Percentiles rank a stretch among this genome's conserved stretches.
phyloP scores from a whole-genome alignment of 2,329 filamentous ascomycete species.

The Fusarium solani-melongenae region DNA sequence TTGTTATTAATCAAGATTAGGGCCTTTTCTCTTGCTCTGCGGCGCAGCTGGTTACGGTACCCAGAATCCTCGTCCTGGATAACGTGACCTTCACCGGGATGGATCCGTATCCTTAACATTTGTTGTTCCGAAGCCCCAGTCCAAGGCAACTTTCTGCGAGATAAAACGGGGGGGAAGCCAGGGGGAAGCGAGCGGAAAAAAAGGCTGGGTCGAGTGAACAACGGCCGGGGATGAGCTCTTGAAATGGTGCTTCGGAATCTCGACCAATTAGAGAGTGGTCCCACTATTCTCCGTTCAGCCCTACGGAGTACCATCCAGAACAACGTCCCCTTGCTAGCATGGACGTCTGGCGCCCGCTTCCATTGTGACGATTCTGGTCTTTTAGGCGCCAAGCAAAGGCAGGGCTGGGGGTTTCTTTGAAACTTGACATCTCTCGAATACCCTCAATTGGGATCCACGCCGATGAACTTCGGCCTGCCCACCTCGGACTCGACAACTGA shows the following conservation, averaged over 20 bases:
- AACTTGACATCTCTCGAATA: background rate
- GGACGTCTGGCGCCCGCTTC: background rate
- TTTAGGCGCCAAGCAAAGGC: background rate
- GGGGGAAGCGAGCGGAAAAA: background rate
- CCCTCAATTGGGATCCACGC: background rate
- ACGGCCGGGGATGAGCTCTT: background rate
- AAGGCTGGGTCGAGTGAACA: background rate
- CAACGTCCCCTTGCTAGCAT: slow-evolving; percentile 1
- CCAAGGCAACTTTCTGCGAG: background rate
- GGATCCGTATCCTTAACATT: slow-evolving; percentile 23
- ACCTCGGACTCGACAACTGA: background rate
- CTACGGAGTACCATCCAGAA: slow-evolving; percentile 21
- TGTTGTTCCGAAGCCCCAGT: background rate
- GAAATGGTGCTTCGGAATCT: background rate
- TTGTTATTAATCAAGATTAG: slow-evolving; percentile 23
- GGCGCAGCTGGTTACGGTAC: slow-evolving; percentile 37
- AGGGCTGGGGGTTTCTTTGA: background rate
- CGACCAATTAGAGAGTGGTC: slow-evolving; percentile 18
- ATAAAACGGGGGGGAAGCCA: background rate
- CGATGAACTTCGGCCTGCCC: background rate
- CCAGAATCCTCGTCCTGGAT: slow-evolving; percentile 17
- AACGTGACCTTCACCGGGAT: background rate
- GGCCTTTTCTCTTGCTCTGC: slow-evolving; percentile 6
- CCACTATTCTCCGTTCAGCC: slow-evolving; percentile 41
- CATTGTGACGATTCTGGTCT: background rate